Base-by-base conservation (phyloP, 2,329 filamentous ascomycete genomes). In the Beauveria medogensis region DNA sequence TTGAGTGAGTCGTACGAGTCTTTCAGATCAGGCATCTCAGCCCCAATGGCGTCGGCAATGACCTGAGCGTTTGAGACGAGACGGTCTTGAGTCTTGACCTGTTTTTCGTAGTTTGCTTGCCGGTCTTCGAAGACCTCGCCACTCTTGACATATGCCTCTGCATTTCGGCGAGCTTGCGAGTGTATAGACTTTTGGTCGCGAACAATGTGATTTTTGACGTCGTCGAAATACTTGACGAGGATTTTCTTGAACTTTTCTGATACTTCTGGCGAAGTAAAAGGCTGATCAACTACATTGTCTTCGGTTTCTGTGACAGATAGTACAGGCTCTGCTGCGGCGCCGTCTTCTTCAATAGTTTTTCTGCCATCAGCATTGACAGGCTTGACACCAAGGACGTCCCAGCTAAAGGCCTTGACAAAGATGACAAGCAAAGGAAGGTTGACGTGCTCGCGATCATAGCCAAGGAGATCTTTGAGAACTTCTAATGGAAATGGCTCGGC, bases 91-190 rank as follows among this genome's bases (percentile, higher is more conserved):
- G 89, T 82, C 74, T 97, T 99, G 61, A 92, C 80, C 67, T 94
- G 89, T 73, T 92, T 97, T 72, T 99, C 95, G 67, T 95, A 96
- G 70, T 92, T 97, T 59, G 92, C 85, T 72, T 99, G 94, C 55
- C 94, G 89, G 70, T 99, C 94, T 72, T 99, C 94, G 65, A 99
- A 97, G 5, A 99, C 93, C 71, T 99, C 94, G 2, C 94, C 94
- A 43, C 94, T 97, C 70, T 97, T 97, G 68, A 99, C 93, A 69
- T 99, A 99, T 6, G 93, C 94, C 74, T 99, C 94, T 1, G 94
- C 93, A 74, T 99, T 99, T 67, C 93, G 92, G 64, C 92, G 90
- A 59, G 90, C 91, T 75, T 99, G 94, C 28, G 84, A 86, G 58
- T 87, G 84, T 46, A 99, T 87, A 46, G 89, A 88, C 73, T 96